Conservation (phyloP, 768 basidiomycete species). For the Naganishia friedmannii region DNA sequence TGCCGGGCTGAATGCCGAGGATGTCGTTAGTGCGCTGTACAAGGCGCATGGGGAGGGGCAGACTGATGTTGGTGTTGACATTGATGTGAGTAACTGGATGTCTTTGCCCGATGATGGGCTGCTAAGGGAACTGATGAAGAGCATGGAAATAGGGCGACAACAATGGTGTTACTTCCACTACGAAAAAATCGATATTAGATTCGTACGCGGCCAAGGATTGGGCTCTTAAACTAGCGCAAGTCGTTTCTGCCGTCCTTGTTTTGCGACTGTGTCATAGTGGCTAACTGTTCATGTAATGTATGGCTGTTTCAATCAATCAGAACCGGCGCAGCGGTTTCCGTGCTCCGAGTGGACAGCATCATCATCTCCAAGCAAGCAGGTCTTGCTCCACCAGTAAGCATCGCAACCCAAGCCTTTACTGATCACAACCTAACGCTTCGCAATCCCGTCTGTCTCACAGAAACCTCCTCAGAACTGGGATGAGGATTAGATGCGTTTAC, state of each 20-base stretch:
- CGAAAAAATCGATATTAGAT: constrained; percentile 62
- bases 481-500: constrained; percentile 25
- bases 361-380: constrained; percentile 76
- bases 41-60: constrained; percentile 74
- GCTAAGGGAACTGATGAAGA: not conserved
- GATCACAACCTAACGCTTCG: not conserved
- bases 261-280: not conserved
- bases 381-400: constrained; percentile 44
- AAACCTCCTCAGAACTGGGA: constrained; percentile 33
- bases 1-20: constrained; percentile 83
- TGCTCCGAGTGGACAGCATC: constrained; percentile 89
- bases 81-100: constrained; percentile 29
- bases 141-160: constrained; percentile 26
- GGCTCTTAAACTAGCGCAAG: constrained; percentile 50
- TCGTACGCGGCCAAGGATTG: constrained; percentile 87
- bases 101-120: not conserved
- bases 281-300: not conserved
- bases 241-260: not conserved
- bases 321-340: constrained; percentile 49
- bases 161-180: constrained; percentile 39
- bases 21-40: constrained; percentile 82
- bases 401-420: not conserved
- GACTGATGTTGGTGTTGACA: constrained; percentile 50
- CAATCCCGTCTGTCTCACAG: not conserved
- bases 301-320: not conserved